Base-by-base conservation (phyloP, 352 stramenopile species). In the Pythium aphanidermatum region DNA sequence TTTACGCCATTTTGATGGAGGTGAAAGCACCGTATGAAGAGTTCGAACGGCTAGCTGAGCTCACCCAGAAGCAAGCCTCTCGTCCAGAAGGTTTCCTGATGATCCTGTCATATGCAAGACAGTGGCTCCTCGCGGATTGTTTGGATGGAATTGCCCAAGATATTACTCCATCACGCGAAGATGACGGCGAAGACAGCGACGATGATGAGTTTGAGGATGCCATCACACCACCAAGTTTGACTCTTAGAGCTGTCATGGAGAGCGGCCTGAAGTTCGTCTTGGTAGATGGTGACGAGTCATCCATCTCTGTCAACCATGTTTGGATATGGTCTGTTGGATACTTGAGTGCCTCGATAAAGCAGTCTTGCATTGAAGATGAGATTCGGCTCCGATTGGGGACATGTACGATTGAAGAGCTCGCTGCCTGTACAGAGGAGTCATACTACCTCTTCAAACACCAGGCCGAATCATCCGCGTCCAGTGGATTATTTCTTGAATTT, bases 121-220 rank as follows among this genome's bases (percentile, higher is more conserved):
- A 92, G 43, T 94, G 83, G 83, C 37, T 94, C 2, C 40, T 92
- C 28, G 68, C 82, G 1, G 82, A 94, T 39, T 89, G 78, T 34
- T 40, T 89, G 24, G 77, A 90, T 58, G 68, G 65, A 9, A 66
- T 88, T 2, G 65, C 46, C 0, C 53, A 44, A 0, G 51, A 68
- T 43, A 49, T 29, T 17, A 46, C 27, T 17, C 55, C 46, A n/a
- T 23, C 14, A 9, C 29, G 30, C 5, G 38, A 53, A 10, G 63
- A 65, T 25, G 69, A 83, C 19, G 59, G 71, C 48, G 71, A 85
- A 28, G 72, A 85, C 26, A 76, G 87, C 19, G 81, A 93, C 30
- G 67, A 86, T 36, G 81, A 94, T 39, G 77, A 88, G 36, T 94
- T 92, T 64, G 79, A 92, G 45, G 82, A 94, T 58, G 82, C 82